Evolutionary conservation across 2,329 filamentous ascomycete species (phyloP).

Genomic region (Monilinia fructigena): DNA sequence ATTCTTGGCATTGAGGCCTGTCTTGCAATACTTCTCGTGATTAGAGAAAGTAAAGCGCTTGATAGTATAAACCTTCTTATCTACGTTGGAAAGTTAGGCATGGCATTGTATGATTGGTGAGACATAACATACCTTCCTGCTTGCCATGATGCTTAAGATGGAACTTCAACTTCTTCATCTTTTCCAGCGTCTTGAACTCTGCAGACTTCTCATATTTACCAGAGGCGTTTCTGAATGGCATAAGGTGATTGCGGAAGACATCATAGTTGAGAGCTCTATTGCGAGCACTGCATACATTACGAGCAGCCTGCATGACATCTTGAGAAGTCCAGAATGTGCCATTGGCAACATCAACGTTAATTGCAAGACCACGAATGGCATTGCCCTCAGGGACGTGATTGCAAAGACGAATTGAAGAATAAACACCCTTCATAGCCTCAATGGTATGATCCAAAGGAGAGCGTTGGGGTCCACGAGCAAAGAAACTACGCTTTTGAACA

Average conservation of each 20-base stretch:
- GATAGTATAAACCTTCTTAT: slow-evolving; percentile 53
- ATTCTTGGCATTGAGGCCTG: slow-evolving; percentile 51
- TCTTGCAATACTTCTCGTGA: slow-evolving; percentile 42
- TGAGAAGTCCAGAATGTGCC: slow-evolving; percentile 75
- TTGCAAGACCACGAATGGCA: slow-evolving; percentile 54
- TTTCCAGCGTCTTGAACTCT: slow-evolving; percentile 54
- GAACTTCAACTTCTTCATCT: slow-evolving; percentile 57
- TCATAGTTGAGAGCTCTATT: slow-evolving; percentile 33
- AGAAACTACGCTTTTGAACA: slow-evolving; percentile 81
- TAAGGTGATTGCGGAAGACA: slow-evolving; percentile 31
- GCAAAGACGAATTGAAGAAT: slow-evolving; percentile 77
- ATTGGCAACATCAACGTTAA: slow-evolving; percentile 92
- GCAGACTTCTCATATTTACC: slow-evolving; percentile 43
- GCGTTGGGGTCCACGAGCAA: slow-evolving; percentile 44
- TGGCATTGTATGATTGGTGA: not conserved
- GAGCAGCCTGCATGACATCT: slow-evolving; percentile 41
- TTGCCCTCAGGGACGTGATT: slow-evolving; percentile 47
- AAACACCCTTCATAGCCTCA: slow-evolving; percentile 84
- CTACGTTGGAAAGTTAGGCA: slow-evolving; percentile 28
- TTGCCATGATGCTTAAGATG: slow-evolving; percentile 54
- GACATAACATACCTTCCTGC: slow-evolving; percentile 35
- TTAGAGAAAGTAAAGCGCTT: slow-evolving; percentile 49
- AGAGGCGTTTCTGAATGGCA: slow-evolving; percentile 25
- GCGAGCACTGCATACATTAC: slow-evolving; percentile 36
- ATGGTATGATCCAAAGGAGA: slow-evolving; percentile 61